Evolutionary conservation across 2,329 filamentous ascomycete genomes (phyloP), one percentile per base, ranked within the genome.

Genomic region (Venturia aucupariae): DNA sequence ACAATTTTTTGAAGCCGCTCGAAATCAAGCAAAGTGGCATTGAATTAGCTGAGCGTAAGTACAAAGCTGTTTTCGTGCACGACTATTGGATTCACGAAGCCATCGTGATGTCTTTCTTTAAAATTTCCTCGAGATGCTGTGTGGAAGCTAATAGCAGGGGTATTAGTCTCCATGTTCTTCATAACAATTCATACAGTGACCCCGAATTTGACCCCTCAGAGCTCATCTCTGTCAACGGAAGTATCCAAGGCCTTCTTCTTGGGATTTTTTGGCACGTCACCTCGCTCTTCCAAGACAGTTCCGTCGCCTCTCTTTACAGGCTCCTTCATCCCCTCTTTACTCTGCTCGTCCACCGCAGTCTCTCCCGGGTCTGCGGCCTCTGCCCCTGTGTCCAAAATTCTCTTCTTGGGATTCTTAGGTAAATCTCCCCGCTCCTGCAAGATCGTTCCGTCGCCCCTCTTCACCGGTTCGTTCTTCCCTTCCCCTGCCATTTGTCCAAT

Each of bases 171-270:
- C 4, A 35, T 57, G 51, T 57, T 32, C 51, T 35, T 57, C 51
- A 35, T 57, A 35, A 22, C 15, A 11, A 35, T 35, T 35, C 51
- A n/a, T 55, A 57, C 51, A 57, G 30, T 1, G 10, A 10, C 3
- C 4, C 51, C 4, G n/a, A n/a, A 27, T 15, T 24, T 51, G 27
- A 15, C 30, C 4, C n/a, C 13, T 60, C 22, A 60, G 1, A 60
- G 35, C 59, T 60, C 59, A 60, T 60, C 59, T 27, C 27, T 60
- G n/a, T 35, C 15, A 3, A 13, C 4, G 8, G 51, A 35, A n/a
- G 54, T 61, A 68, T 86, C 83, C 78, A 83, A 85, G 75, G 81
- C 81, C 74, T 83, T 81, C 76, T 86, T 86, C 77, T 81, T 86
- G 6, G 83, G 82, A 72, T 86, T 86, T 35, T 72, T 70, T 38